Percentiles rank a stretch among this genome's conserved stretches.
These are phyloP conservation scores for Microthyrium microscopicum DNA, from an alignment of 2,329 filamentous ascomycete genomes.

Conservation along the genomic window DNA sequence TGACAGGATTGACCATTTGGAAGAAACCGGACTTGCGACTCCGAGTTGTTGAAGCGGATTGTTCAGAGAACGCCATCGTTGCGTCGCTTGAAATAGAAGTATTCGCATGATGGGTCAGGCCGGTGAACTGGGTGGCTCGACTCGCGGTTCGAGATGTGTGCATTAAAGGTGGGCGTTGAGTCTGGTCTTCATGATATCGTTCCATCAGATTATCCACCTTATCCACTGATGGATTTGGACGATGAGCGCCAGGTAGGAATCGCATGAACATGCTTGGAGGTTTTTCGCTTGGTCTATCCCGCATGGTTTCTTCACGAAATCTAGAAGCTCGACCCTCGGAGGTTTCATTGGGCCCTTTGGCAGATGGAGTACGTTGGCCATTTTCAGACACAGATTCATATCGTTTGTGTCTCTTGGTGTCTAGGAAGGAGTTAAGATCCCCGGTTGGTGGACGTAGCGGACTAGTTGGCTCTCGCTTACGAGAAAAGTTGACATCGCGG, in stretches of 20 bases:
- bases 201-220: slow-evolving; percentile 20
- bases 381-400: slow-evolving; percentile 4
- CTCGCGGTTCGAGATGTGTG: neutral
- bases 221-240: slow-evolving; percentile 16
- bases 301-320: slow-evolving; percentile 71
- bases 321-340: slow-evolving; percentile 37
- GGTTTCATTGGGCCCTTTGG: neutral
- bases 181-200: slow-evolving; percentile 13
- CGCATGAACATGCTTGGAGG: slow-evolving; percentile 54
- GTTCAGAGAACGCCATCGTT: neutral
- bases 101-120: neutral
- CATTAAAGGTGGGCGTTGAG: neutral
- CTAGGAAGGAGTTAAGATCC: slow-evolving; percentile 1
- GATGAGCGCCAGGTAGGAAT: slow-evolving; percentile 15
- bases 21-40: slow-evolving; percentile 26
- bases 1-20: slow-evolving; percentile 39
- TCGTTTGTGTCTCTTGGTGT: slow-evolving; percentile 2
- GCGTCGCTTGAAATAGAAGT: neutral
- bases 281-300: slow-evolving; percentile 54
- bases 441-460: slow-evolving; percentile 1
- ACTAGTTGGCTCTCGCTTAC: slow-evolving; percentile 1
- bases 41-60: neutral
- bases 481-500: slow-evolving; percentile 1
- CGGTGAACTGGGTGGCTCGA: neutral
- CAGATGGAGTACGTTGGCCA: slow-evolving; percentile 7